Base-by-base conservation (phyloP, 208 protist species). In the Acanthamoeba healyi region DNA sequence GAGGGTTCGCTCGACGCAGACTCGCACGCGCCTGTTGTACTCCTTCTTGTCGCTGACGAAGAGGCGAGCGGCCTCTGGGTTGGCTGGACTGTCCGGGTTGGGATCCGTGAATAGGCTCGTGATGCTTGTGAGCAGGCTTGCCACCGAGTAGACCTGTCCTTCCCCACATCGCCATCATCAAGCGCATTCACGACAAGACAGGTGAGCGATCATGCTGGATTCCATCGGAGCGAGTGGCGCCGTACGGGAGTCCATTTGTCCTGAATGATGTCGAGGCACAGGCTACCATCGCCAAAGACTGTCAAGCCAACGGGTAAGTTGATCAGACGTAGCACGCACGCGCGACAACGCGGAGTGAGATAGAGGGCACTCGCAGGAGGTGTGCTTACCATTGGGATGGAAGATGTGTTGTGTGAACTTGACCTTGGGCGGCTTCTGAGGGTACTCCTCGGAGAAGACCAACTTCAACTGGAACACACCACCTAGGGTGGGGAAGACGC, bases 61-160 rank as follows among this genome's bases (percentile, higher is more conserved):
- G 4, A 98, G 91, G 14, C 92, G 82, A 12, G 98, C 98, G 24
- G 98, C 98, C 93, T 98, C 96, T 15, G 95, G 94, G 94, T 98
- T 98, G 14, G 98, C 98, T 12, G 98, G 98, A 22, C 96, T 98
- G 70, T 95, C 94, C 22, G 98, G 98, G 90, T 98, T 98, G 40
- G 98, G 98, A 90, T 98, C 98, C 22, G 96, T 97, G 24, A 98
- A 94, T 1, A 98, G 87, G 42, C 97, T 98, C 87, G 98, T 82
- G 38, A 95, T 87, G 65, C 42, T 65, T 15, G 86, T 92, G 14
- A 92, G 86, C 29, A 92, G 58, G 58, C 58, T 74, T 14, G 86
- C 58, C 14, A 92, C 86, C 6, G 38, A 51, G 38, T 92, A 92
- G 65, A 74, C 65, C 65, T 74, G n/a, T n/a, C n/a, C n/a, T n/a